These are phyloP conservation scores for Nemania sp. DNA, from an alignment of 2,329 filamentous ascomycete species.

Conservation along the genomic window DNA sequence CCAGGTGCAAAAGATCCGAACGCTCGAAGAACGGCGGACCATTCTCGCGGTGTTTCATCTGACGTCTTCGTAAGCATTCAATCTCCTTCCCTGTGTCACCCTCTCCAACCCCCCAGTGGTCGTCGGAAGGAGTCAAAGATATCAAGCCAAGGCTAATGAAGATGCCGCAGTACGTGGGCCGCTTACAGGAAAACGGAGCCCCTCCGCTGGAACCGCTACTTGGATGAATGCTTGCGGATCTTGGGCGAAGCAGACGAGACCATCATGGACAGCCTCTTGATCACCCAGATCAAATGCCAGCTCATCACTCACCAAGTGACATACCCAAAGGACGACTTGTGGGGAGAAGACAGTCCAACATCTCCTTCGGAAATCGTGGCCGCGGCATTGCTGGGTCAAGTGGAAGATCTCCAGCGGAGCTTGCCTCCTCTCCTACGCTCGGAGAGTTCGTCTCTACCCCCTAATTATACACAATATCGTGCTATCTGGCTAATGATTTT, in stretches of 20 bases:
- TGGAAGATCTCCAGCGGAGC: neutral
- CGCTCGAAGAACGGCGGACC: neutral
- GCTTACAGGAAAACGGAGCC: neutral
- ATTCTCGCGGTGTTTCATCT: neutral
- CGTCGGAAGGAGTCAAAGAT: neutral
- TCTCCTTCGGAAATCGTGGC: neutral
- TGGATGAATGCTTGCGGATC: neutral
- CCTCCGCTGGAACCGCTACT: neutral
- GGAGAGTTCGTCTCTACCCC: neutral
- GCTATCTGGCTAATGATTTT: neutral
- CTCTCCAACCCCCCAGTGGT: neutral
- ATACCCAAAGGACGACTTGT: neutral
- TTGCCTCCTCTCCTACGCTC: neutral
- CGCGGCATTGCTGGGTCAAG: neutral
- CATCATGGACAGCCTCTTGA: neutral
- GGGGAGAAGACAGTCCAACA: neutral
- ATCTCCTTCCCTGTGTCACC: neutral
- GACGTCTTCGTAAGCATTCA: neutral
- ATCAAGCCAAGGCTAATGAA: neutral
- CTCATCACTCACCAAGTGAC: neutral
- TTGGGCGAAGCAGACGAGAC: neutral
- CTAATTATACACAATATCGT: neutral
- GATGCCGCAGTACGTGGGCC: neutral
- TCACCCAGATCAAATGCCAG: neutral
- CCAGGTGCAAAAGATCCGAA: neutral